Evolutionary conservation across 2,329 filamentous ascomycete genomes (phyloP).

Genomic region (Sclerotinia sclerotiorum): DNA sequence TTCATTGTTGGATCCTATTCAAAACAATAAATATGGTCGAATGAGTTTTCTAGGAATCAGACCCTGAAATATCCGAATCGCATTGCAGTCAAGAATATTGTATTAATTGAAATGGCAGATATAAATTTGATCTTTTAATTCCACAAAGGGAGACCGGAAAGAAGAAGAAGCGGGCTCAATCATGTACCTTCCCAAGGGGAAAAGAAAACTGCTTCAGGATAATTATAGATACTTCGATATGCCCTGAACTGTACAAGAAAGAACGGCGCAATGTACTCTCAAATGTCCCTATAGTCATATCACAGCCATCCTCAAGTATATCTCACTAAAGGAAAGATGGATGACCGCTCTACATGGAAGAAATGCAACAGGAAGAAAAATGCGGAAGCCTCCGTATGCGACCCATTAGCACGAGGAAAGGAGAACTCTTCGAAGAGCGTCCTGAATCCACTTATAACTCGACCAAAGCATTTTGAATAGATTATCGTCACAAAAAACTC

Average conservation of each 20-base stretch:
- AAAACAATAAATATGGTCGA: background rate
- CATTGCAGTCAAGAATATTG: too few species aligned
- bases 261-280: background rate
- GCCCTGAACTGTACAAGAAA: background rate
- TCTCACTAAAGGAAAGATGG: background rate
- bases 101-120: too few species aligned
- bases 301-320: background rate
- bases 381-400: background rate
- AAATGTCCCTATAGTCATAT: too few species aligned
- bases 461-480: background rate
- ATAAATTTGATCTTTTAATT: background rate
- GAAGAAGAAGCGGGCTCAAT: too few species aligned
- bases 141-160: background rate
- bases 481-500: too few species aligned
- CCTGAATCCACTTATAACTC: background rate
- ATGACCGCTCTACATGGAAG: background rate
- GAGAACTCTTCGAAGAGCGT: background rate
- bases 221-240: background rate
- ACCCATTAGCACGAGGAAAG: background rate
- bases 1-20: background rate
- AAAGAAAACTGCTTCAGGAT: too few species aligned
- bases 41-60: background rate
- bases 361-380: background rate
- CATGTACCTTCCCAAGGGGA: too few species aligned
- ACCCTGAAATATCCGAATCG: too few species aligned